These are phyloP conservation scores for Saprolegnia parasitica DNA, from an alignment of 352 stramenopile genomes.

Conservation along the genomic window DNA sequence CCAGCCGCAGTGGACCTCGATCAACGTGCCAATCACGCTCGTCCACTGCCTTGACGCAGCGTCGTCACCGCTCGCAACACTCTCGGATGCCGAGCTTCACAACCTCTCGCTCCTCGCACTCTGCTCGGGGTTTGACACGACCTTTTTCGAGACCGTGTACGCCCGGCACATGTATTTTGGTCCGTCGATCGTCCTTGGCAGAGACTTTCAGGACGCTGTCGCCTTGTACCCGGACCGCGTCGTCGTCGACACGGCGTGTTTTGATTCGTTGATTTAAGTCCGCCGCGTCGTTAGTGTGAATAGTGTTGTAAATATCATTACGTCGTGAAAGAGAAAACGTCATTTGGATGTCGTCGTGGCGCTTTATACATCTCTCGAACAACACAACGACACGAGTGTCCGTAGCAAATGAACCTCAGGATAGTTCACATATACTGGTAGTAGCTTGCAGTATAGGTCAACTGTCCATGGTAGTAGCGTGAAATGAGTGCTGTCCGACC, in stretches of 20 bases:
- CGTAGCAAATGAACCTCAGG: too few species aligned
- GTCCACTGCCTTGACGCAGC: slow-evolving; percentile 80
- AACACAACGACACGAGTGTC: too few species aligned
- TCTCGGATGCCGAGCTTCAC: slow-evolving; percentile 39
- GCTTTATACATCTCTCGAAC: too few species aligned
- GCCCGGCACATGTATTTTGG: slow-evolving; percentile 77
- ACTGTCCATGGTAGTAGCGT: too few species aligned
- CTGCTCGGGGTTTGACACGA: slow-evolving; percentile 74
- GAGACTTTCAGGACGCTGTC: not conserved
- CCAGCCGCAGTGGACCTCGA: slow-evolving; percentile 69
- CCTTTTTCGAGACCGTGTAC: slow-evolving; percentile 81
- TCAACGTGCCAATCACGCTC: slow-evolving; percentile 75
- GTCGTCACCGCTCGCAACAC: slow-evolving; percentile 63
- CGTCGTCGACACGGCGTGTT: not conserved
- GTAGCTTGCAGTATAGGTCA: too few species aligned
- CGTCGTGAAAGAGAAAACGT: too few species aligned
- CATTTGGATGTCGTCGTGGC: too few species aligned
- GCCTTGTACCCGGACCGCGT: not conserved
- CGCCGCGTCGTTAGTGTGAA: too few species aligned
- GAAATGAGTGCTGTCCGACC: too few species aligned
- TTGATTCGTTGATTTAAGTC: not conserved
- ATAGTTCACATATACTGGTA: too few species aligned
- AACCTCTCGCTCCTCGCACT: slow-evolving; percentile 53
- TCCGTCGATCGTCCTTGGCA: not conserved
- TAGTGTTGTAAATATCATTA: not conserved